Evolutionary conservation across 2,329 filamentous ascomycete species (phyloP).

Genomic region (Botryotinia convoluta): DNA sequence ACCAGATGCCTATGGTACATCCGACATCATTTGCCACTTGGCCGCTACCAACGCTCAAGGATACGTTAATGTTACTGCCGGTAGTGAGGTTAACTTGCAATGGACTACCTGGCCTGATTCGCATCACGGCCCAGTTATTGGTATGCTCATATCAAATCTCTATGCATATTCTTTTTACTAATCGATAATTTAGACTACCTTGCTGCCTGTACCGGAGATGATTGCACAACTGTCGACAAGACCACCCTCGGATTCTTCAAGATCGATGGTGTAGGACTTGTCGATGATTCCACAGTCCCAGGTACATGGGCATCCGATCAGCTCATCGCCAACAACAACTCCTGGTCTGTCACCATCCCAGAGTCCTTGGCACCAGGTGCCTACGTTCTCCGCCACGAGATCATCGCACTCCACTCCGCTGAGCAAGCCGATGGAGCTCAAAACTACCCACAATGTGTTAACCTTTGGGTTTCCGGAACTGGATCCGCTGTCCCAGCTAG

Average conservation of each 20-base stretch:
- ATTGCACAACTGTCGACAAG: conserved; percentile 43
- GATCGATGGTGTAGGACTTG: conserved; percentile 42
- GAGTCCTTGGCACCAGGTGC: conserved; percentile 43
- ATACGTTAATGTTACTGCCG: conserved; percentile 45
- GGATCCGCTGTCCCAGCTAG: conserved; percentile 40
- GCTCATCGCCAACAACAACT: conserved; percentile 53
- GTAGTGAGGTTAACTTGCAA: conserved; percentile 46
- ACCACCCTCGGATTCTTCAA: conserved; percentile 44
- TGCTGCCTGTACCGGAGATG: conserved; percentile 39
- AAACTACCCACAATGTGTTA: conserved; percentile 52
- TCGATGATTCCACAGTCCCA: conserved; percentile 37
- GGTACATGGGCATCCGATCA: conserved; percentile 46
- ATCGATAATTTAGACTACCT: conserved; percentile 30
- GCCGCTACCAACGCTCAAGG: conserved; percentile 43
- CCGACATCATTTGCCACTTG: conserved; percentile 52
- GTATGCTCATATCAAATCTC: neutral
- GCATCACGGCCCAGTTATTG: conserved; percentile 42
- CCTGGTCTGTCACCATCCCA: conserved; percentile 49
- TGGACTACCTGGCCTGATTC: conserved; percentile 51
- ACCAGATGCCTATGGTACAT: conserved; percentile 43
- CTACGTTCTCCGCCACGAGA: conserved; percentile 51
- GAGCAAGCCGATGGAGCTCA: conserved; percentile 45
- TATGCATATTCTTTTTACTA: neutral
- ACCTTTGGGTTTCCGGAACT: conserved; percentile 46
- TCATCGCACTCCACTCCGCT: conserved; percentile 36